Base-by-base conservation (phyloP, 2,329 filamentous ascomycete genomes). In the Trichoderma semiorbis region DNA sequence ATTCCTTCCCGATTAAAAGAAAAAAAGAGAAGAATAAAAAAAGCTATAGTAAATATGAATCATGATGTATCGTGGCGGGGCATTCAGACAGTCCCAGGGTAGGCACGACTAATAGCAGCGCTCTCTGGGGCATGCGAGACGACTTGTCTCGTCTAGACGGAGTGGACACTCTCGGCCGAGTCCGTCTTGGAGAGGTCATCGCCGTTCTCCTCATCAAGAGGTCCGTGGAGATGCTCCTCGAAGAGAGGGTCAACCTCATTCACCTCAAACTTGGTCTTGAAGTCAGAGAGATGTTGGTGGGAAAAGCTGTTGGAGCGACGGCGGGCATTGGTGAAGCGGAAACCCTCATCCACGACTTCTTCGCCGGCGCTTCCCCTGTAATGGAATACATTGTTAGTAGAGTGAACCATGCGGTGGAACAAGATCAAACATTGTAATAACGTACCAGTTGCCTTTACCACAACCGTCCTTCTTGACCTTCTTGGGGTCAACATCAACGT, bases 251-350 rank as follows among this genome's bases (percentile, higher is more conserved):
- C 95, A 21, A 89, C 87, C 77, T 98, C 96, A 80, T 94, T 88
- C 76, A 93, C 86, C 83, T 99, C 96, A 81, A 98, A 98, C 85
- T 99, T 99, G 83, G 95, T 97, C 88, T 96, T 97, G 85, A 97
- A 93, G 80, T 95, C 90, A 73, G 89, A 87, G 76, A 93, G 85
- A 77, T 89, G 86, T 77, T 90, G 86, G 78, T 90, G 88, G 70
- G 89, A 90, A 77, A 92, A 88, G 78, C 92, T 95, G 86, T 98
- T 98, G 83, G 93, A 97, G 81, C 93, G 94, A 81, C 95, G 96
- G 74, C 95, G 94, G 71, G 92, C 86, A 78, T 98, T 96, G 85
- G 87, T 88, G 79, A 97, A 91, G 79, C 90, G 94, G 85, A 96
- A 97, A 76, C 90, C 86, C 78, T 92, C 90, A 80, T 98, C 94